Evolutionary conservation across 305 asterid genomes (phyloP).

Genomic region (Fraxinus latifolia): DNA sequence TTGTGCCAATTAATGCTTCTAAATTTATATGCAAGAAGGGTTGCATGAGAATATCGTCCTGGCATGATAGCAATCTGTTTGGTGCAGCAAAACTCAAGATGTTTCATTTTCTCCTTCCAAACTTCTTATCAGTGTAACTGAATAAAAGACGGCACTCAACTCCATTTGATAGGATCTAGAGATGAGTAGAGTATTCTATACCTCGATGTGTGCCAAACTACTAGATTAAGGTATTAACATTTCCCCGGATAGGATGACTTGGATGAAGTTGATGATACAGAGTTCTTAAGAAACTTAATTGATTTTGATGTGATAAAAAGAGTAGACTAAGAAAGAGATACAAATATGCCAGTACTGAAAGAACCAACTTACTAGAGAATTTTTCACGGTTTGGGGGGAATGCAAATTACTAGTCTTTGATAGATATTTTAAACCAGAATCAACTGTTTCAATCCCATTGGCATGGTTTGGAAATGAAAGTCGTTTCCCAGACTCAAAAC

Average conservation of each 20-base stretch:
- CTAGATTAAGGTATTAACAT: neutral
- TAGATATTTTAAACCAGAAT: slow-evolving; percentile 27
- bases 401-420: slow-evolving; percentile 26
- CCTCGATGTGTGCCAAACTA: neutral
- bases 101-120: neutral
- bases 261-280: neutral
- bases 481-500: slow-evolving; percentile 14
- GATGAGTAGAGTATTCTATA: neutral
- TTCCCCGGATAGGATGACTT: neutral
- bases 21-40: neutral
- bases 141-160: neutral
- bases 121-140: neutral
- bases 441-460: slow-evolving; percentile 23
- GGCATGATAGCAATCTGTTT: neutral
- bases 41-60: neutral
- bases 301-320: neutral
- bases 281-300: neutral
- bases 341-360: neutral
- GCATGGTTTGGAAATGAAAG: neutral
- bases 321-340: neutral
- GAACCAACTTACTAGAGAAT: slow-evolving; percentile 23
- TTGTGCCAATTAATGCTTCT: neutral
- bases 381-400: slow-evolving; percentile 31
- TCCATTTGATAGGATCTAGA: neutral
- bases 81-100: neutral